Percentiles rank a stretch among this genome's conserved stretches.
Conservation (phyloP, 2,329 filamentous ascomycete genomes). For the Neonectria punicea region DNA sequence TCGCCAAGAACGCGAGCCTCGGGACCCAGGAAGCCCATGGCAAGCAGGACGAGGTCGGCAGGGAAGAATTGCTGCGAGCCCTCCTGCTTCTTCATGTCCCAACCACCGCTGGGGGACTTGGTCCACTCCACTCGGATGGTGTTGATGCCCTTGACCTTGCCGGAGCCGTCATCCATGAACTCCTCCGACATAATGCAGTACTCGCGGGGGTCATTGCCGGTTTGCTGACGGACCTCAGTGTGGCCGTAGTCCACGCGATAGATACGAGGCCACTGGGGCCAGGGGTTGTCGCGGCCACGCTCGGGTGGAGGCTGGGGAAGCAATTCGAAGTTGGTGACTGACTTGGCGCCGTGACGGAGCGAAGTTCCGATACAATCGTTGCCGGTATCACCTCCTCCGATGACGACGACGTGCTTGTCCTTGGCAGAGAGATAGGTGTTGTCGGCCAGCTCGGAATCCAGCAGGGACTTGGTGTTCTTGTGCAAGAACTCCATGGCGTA, state of each 20-base stretch:
- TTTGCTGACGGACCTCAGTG: conserved; percentile 94
- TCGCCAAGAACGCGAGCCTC: conserved; percentile 89
- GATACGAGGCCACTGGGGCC: conserved; percentile 98
- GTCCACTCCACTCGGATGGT: conserved; percentile 97
- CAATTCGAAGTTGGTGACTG: conserved; percentile 95
- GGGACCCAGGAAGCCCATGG: conserved; percentile 97
- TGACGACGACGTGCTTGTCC: conserved; percentile 95
- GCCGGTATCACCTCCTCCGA: conserved; percentile 96
- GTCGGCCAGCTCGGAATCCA: conserved; percentile 89
- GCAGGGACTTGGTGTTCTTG: conserved; percentile 96
- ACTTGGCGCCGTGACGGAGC: conserved; percentile 93
- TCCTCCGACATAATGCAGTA: conserved; percentile 99
- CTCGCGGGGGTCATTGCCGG: conserved; percentile 94
- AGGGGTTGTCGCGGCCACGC: conserved; percentile 93
- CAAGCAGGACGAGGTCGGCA: conserved; percentile 90
- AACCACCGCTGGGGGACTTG: conserved; percentile 86
- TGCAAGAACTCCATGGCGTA: conserved; percentile 98
- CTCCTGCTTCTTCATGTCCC: conserved; percentile 99
- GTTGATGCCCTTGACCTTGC: conserved; percentile 94
- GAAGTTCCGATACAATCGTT: conserved; percentile 99
- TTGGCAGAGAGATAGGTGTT: conserved; percentile 92
- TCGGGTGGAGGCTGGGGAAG: conserved; percentile 91
- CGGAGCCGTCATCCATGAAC: conserved; percentile 88
- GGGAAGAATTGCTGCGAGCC: conserved; percentile 96
- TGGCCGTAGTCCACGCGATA: conserved; percentile 99